Percentiles rank a stretch among this genome's conserved stretches.
These are phyloP conservation scores for Backusella australiensis DNA, from an alignment of 192 early-diverging fungal species.

Conservation along the genomic window DNA sequence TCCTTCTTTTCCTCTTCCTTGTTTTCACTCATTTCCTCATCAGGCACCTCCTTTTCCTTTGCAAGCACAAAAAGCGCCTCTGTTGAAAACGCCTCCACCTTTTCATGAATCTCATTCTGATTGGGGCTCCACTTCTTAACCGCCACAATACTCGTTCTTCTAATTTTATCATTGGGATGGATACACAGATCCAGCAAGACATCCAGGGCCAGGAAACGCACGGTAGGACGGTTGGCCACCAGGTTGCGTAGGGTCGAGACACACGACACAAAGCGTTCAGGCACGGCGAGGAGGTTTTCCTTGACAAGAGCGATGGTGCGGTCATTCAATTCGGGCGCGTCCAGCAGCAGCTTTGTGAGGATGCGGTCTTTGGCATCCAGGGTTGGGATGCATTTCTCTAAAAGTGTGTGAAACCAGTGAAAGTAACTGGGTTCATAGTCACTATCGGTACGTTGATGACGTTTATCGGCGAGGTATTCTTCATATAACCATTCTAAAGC, in stretches of 20 bases:
- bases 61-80: slow-evolving; percentile 20
- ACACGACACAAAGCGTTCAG: slow-evolving; percentile 40
- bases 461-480: slow-evolving; percentile 43
- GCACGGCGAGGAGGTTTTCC: slow-evolving; percentile 27
- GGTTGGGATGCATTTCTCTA: slow-evolving; percentile 35
- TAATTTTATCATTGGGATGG: slow-evolving; percentile 41
- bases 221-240: slow-evolving; percentile 52
- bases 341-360: slow-evolving; percentile 72
- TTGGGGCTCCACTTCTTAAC: slow-evolving; percentile 61
- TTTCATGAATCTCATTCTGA: slow-evolving; percentile 37
- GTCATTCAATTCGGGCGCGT: slow-evolving; percentile 69
- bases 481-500: slow-evolving; percentile 78
- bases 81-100: slow-evolving; percentile 50
- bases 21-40: slow-evolving; percentile 1
- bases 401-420: slow-evolving; percentile 33
- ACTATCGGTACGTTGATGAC: slow-evolving; percentile 14
- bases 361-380: slow-evolving; percentile 69
- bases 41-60: slow-evolving; percentile 15
- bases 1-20: slow-evolving; percentile 2
- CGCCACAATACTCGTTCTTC: slow-evolving; percentile 59
- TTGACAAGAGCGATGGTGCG: slow-evolving; percentile 61
- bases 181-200: slow-evolving; percentile 55
- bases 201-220: slow-evolving; percentile 50
- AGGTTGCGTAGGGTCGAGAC: slow-evolving; percentile 62
- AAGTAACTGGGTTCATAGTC: slow-evolving; percentile 36